A percentile compares a stretch with the other conserved stretches of the same genome.
Conservation (phyloP, 192 early-diverging fungal genomes). For the Linderina pennispora region DNA sequence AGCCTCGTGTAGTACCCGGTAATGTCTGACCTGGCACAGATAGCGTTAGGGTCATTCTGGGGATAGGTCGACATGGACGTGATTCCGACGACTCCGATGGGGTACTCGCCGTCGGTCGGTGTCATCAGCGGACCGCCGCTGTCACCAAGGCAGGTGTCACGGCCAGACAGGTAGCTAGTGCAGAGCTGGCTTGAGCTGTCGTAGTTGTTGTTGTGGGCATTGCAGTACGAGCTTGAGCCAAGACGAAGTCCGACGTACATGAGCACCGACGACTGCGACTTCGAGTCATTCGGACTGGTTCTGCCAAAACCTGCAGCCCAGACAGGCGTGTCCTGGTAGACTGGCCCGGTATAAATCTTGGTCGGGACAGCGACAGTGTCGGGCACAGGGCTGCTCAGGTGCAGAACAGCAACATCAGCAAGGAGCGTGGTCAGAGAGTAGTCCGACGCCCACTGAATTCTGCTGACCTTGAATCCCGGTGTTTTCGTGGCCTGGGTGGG, state of each 20-base stretch:
- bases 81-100: too few species aligned
- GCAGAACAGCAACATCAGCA: too few species aligned
- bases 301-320: slow-evolving; percentile 32
- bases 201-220: slow-evolving; percentile 5
- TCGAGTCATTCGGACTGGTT: slow-evolving; percentile 13
- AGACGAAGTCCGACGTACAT: slow-evolving; percentile 28
- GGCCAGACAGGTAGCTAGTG: slow-evolving; percentile 26
- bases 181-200: slow-evolving; percentile 19
- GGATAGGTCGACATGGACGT: too few species aligned
- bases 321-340: not conserved
- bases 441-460: too few species aligned
- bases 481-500: too few species aligned
- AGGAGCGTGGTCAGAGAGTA: too few species aligned
- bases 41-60: too few species aligned
- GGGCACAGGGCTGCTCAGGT: slow-evolving; percentile 11
- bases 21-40: too few species aligned
- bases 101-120: too few species aligned
- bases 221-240: slow-evolving; percentile 9
- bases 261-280: slow-evolving; percentile 8
- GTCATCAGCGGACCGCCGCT: slow-evolving; percentile 40
- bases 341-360: slow-evolving; percentile 9
- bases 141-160: slow-evolving; percentile 44
- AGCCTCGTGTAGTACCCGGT: too few species aligned
- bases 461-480: too few species aligned
- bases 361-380: slow-evolving; percentile 5